Percentiles rank a stretch among this genome's conserved stretches.
phyloP scores from a whole-genome alignment of 192 early-diverging fungal genomes.

The Powellomyces hirtus region DNA sequence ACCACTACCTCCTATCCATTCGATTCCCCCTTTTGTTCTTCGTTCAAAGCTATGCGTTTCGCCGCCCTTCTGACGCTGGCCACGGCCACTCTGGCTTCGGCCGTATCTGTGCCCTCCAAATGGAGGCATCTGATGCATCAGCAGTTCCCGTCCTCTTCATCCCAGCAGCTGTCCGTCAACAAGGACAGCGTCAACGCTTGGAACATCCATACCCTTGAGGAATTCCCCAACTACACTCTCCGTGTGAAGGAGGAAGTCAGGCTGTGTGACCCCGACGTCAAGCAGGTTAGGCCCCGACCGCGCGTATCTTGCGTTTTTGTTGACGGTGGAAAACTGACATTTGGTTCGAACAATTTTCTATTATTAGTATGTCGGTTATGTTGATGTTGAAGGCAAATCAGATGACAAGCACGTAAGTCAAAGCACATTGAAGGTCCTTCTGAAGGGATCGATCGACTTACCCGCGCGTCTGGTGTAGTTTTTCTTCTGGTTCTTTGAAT shows the following conservation, averaged over 20 bases:
- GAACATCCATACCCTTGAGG: slow-evolving; percentile 28
- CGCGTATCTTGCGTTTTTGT: neutral
- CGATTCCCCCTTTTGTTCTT: no score
- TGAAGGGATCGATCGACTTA: neutral
- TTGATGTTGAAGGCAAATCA: slow-evolving; percentile 46
- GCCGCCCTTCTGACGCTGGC: slow-evolving; percentile 17
- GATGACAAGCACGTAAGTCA: slow-evolving; percentile 31
- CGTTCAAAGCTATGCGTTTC: no score
- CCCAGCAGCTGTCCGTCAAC: neutral
- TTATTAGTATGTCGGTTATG: slow-evolving; percentile 43
- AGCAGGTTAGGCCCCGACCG: slow-evolving; percentile 58
- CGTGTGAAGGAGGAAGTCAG: slow-evolving; percentile 38
- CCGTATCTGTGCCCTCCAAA: slow-evolving; percentile 4
- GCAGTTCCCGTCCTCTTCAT: slow-evolving; percentile 5
- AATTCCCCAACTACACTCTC: slow-evolving; percentile 41
- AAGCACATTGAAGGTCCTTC: neutral
- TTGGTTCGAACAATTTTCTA: no score
- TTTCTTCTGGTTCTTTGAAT: slow-evolving; percentile 98
- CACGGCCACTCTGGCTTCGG: slow-evolving; percentile 13
- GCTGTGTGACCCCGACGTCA: slow-evolving; percentile 83
- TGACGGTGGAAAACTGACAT: no score
- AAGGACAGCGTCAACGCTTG: slow-evolving; percentile 21
- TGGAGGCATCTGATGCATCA: slow-evolving; percentile 20
- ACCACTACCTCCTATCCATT: no score
- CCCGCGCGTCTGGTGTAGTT: slow-evolving; percentile 45